A percentile compares a stretch with the other conserved stretches of the same genome.
phyloP scores from a whole-genome alignment of 164 flowering plant species.

The Annona cherimola region DNA sequence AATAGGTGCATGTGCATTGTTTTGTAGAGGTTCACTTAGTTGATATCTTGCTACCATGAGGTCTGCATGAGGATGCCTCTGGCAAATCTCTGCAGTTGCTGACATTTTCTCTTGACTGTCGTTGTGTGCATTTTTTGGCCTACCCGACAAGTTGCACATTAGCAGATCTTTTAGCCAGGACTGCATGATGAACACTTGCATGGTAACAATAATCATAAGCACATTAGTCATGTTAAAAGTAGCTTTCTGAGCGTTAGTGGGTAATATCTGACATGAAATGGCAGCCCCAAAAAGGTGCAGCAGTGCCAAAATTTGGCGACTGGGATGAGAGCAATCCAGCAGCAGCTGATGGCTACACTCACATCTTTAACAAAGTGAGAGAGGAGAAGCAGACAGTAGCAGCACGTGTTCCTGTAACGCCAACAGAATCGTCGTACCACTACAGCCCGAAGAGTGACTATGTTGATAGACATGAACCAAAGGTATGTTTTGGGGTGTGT shows the following conservation, averaged over 20 bases:
- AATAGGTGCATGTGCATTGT: not conserved
- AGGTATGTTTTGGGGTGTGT: not conserved
- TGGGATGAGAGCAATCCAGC: conserved; percentile 83
- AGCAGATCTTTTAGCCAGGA: not conserved
- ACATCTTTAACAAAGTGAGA: conserved; percentile 66
- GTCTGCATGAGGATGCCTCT: not conserved
- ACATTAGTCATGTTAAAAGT: not conserved
- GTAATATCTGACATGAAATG: not conserved
- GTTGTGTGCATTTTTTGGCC: not conserved
- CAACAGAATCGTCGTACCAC: conserved; percentile 16
- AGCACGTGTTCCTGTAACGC: conserved; percentile 13
- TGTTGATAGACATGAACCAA: not conserved
- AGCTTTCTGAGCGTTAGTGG: not conserved
- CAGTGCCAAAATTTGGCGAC: conserved; percentile 80
- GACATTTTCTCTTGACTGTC: not conserved
- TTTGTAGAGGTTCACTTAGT: not conserved
- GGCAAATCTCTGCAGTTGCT: not conserved
- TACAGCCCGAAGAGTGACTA: conserved; percentile 7
- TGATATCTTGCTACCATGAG: not conserved
- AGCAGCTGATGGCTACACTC: conserved; percentile 72
- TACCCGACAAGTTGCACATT: not conserved
- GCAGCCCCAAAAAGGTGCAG: conserved; percentile 67
- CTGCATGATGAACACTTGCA: not conserved
- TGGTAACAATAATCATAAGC: not conserved
- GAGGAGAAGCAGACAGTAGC: conserved; percentile 56